These are phyloP conservation scores for Euphrasia confusa DNA, from an alignment of 257 asterid species.

Conservation along the genomic window DNA sequence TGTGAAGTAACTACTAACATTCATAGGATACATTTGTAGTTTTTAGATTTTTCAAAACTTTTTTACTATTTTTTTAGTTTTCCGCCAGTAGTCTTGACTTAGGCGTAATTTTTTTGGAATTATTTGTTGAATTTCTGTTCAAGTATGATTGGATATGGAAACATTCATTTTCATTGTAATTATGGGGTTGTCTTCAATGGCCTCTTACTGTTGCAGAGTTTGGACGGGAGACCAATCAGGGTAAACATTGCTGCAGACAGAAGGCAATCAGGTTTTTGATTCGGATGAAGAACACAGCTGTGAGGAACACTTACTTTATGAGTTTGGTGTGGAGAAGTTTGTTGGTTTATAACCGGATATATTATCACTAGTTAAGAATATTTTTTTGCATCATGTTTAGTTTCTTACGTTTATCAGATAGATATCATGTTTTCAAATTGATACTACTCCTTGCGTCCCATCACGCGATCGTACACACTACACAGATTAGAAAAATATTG, in stretches of 20 bases:
- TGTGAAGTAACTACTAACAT: no score
- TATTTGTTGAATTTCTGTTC: neutral
- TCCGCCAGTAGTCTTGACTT: neutral
- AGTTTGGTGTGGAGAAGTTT: constrained; percentile 18
- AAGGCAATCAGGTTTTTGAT: constrained; percentile 32
- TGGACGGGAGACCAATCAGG: constrained; percentile 48
- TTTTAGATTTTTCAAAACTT: no score
- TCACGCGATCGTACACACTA: no score
- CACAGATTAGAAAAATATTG: no score
- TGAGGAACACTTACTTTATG: constrained; percentile 9
- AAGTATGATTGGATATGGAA: neutral
- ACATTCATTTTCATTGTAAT: neutral
- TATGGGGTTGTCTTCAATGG: constrained; percentile 8
- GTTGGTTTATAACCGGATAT: neutral
- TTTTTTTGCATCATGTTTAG: neutral
- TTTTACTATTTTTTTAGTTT: no score
- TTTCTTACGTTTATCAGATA: neutral
- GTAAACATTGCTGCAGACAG: constrained; percentile 41
- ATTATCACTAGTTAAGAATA: neutral
- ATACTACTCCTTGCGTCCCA: no score
- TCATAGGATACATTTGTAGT: no score
- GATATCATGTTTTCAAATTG: neutral
- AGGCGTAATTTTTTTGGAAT: neutral
- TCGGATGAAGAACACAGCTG: neutral
- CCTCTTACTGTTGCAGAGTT: constrained; percentile 29